Conservation (phyloP, 352 stramenopile genomes). For the Phytophthora meadii region DNA sequence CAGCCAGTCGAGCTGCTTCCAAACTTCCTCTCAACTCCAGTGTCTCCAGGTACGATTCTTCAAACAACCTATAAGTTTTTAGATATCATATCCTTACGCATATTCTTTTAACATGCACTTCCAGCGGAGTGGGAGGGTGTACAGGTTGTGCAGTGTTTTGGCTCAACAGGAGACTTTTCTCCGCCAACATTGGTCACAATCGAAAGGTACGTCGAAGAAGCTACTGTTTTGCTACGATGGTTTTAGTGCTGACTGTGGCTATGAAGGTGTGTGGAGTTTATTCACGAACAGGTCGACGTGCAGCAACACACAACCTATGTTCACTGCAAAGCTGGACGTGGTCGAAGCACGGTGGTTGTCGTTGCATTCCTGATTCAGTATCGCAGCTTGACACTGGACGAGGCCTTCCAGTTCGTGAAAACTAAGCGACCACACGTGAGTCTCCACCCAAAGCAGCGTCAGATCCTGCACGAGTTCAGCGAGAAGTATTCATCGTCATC, state of each 20-base stretch:
- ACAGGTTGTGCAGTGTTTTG: conserved; percentile 67
- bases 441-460: conserved; percentile 65
- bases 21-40: conserved; percentile 66
- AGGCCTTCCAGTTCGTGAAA: conserved; percentile 61
- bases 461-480: conserved; percentile 55
- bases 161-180: conserved; percentile 70
- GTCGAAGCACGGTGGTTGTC: conserved; percentile 77
- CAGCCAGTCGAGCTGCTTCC: conserved; percentile 68
- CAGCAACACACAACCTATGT: conserved; percentile 73
- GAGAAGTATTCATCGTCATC: conserved; percentile 19
- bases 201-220: conserved; percentile 31
- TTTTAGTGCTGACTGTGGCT: conserved; percentile 1
- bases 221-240: not conserved
- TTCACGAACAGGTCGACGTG: conserved; percentile 63
- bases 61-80: not conserved
- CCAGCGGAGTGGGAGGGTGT: conserved; percentile 62
- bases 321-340: conserved; percentile 83
- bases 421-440: conserved; percentile 68
- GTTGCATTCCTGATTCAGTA: conserved; percentile 75
- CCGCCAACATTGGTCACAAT: conserved; percentile 73
- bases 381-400: conserved; percentile 61
- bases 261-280: conserved; percentile 65
- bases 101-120: not conserved
- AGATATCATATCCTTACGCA: no score
- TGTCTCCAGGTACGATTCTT: conserved; percentile 54